Evolutionary conservation across 2,329 filamentous ascomycete genomes (phyloP), one percentile per base, ranked within the genome.

Genomic region (Hirsutella rhossiliensis): DNA sequence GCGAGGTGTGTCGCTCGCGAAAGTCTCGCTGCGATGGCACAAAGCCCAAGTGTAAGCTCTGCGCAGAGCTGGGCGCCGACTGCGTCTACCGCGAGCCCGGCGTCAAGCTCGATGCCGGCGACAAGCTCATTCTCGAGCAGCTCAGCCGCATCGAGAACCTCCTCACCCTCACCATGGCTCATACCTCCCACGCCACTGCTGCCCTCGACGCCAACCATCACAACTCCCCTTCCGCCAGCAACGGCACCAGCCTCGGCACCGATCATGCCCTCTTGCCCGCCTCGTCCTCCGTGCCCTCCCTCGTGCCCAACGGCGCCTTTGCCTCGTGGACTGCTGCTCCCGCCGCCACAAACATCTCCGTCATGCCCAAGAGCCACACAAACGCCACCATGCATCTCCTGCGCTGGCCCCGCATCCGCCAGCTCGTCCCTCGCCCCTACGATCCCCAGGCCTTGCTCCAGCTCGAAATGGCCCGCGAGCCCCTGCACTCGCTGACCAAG

Each of bases 81-180:
- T 92, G 86, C 62, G 75, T 89, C 51, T 92, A 92, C 61, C 77
- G 86, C 50, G 86, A 92, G 59, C 86, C 86, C 7, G 85, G 85
- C 3, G 86, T 90, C 68, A 92, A 92, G 64, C 75, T 92, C 11
- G 86, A 92, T 59, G 84, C 85, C 31, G 86, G 86, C 51, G 86
- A 90, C 67, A 90, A 89, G 65, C 70, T 92, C 45, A 92, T 92
- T 48, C 67, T 92, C 32, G 86, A 90, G 58, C 81, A 83, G 45
- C 69, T 92, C 31, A 78, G 75, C 53, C 79, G 83, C 43, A 89
- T 92, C 54, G 86, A 92, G 61, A 82, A 73, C 42, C 67, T 92
- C 38, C 70, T 92, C n/a, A 83, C 89, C 58, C 79, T 81, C 50
- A 83, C 69, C 51, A 66, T 87, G 51, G 67, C 73, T 18, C 66